phyloP scores from a whole-genome alignment of 352 stramenopile species.

The Phytophthora lateralis region DNA sequence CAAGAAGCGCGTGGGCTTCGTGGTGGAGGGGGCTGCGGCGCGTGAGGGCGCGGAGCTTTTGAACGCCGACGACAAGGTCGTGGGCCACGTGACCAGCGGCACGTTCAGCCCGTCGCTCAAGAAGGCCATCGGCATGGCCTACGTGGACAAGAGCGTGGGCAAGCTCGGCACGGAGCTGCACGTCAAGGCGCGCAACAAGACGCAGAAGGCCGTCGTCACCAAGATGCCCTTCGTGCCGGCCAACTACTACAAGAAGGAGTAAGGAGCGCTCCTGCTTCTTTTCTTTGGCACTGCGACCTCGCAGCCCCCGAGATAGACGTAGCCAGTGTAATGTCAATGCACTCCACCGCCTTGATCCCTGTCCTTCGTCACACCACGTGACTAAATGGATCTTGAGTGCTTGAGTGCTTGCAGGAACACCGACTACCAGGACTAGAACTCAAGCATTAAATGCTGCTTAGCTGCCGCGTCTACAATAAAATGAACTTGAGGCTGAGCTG shows the following conservation, averaged over 20 bases:
- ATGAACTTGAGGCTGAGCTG: constrained; percentile 80
- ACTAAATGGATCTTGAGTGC: background rate
- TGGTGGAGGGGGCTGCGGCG: constrained; percentile 95
- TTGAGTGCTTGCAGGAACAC: too few relatives aligned
- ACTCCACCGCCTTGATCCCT: background rate
- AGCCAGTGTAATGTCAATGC: constrained; percentile 4
- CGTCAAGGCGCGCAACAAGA: constrained; percentile 96
- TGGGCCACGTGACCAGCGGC: constrained; percentile 95
- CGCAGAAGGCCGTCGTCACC: constrained; percentile 91
- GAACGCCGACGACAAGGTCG: constrained; percentile 77
- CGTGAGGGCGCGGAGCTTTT: constrained; percentile 94
- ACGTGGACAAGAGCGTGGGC: constrained; percentile 91
- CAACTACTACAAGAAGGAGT: constrained; percentile 95
- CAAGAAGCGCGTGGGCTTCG: constrained; percentile 96
- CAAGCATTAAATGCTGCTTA: background rate
- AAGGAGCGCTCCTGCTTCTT: constrained; percentile 17
- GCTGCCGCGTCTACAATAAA: constrained; percentile 40
- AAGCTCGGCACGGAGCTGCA: constrained; percentile 95
- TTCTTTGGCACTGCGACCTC: constrained; percentile 14
- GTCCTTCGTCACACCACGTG: background rate
- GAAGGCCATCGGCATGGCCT: constrained; percentile 98
- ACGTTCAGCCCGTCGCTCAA: constrained; percentile 97
- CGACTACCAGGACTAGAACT: background rate
- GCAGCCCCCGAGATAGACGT: constrained; percentile 19
- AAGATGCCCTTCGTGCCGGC: constrained; percentile 99